Percentiles rank a stretch among this genome's conserved stretches.
These are phyloP conservation scores for Heterobasidion parviporum DNA, from an alignment of 1,284 basidiomycete species.

Conservation along the genomic window DNA sequence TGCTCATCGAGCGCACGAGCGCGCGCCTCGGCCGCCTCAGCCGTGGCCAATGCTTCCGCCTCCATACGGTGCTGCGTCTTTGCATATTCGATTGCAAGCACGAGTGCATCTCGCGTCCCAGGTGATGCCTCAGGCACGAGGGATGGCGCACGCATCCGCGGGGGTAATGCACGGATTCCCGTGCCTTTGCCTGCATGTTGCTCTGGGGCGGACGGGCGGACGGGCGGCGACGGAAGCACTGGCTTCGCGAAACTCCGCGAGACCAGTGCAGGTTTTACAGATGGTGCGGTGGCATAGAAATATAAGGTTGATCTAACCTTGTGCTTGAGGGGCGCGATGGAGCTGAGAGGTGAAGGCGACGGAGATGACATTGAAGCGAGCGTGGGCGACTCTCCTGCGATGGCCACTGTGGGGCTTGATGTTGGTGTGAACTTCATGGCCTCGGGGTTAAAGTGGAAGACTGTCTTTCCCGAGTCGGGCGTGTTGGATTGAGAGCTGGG, in stretches of 20 bases:
- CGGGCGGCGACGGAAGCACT: background rate
- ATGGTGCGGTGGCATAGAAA: background rate
- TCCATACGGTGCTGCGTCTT: background rate
- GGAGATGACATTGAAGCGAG: background rate
- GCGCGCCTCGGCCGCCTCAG: background rate
- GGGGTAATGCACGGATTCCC: background rate
- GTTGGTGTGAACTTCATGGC: background rate
- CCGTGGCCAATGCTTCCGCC: too few relatives aligned
- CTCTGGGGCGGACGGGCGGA: background rate
- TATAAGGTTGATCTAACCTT: background rate
- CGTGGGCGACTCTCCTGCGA: background rate
- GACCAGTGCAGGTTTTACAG: background rate
- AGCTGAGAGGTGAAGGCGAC: background rate
- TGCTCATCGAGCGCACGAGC: slow-evolving; percentile 3
- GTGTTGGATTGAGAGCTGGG: slow-evolving; percentile 6
- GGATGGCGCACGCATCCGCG: too few relatives aligned
- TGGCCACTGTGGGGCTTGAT: background rate
- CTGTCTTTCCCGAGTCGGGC: background rate
- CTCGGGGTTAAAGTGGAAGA: background rate
- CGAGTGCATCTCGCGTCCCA: slow-evolving; percentile 1
- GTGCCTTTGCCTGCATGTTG: background rate
- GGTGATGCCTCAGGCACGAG: background rate
- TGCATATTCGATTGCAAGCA: slow-evolving; percentile 1
- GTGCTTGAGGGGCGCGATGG: background rate
- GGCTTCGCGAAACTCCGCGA: background rate